Base-by-base conservation (phyloP, 805 yeast species). In the Candida tammaniensis region DNA sequence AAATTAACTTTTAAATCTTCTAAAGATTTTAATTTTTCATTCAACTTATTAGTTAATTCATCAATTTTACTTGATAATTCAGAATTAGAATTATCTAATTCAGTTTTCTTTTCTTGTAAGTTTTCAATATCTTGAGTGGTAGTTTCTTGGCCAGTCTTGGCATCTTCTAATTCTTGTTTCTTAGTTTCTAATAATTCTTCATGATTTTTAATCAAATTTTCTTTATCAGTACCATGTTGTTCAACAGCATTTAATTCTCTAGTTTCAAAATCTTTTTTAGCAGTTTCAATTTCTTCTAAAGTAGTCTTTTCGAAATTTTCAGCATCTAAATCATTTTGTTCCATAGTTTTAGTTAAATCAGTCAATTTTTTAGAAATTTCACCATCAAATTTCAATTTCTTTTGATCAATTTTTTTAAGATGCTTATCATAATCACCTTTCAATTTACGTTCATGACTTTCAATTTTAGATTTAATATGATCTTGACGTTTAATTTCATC, bases 231-330 rank as follows among this genome's bases (percentile, higher is more conserved):
- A 10, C 44, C 63, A 46, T 75, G 80, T 36, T 65, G 59, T 30
- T 55, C 73, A 27, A 68, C 68, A 5, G 78, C 74, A 29, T 62
- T 58, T 13, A 46, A 50, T 55, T 74, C 80, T 27, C 73, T 66
- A n/a, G 57, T 57, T 33, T 58, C 68, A 39, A 57, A 72, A 27
- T 72, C 76, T 13, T 51, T 52, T 25, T 55, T 61, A 38, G 74
- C 74, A 23, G 68, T 63, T 41, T 61, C 69, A 35, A 74, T 74
- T 37, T 66, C 72, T 21, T 47, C 49, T 31, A 55, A 63, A 25
- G 73, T 64, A 14, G 57, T 57, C n/a, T 50, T 53, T 30, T 72
- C 65, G 43, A 73, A 70, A 8, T 49, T 51, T 28, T 52, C 65
- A 16, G 63, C 60, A 10, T 53, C 59, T 15, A 47, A 42, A 20